Base-by-base conservation (phyloP, 768 basidiomycete species). In the Inosperma sp. region DNA sequence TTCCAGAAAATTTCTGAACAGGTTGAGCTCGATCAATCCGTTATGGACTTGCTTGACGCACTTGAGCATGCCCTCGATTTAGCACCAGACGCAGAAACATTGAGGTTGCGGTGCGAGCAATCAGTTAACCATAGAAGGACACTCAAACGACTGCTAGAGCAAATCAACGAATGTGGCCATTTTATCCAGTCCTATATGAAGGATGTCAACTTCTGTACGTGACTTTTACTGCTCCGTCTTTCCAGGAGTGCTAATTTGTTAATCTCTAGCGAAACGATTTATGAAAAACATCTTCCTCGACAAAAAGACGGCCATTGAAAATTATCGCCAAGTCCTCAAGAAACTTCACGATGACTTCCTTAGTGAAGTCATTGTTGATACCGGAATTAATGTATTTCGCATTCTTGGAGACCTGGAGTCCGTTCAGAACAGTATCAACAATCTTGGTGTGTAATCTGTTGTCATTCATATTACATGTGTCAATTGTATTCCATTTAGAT, bases 341-440 rank as follows among this genome's bases (percentile, higher is more conserved):
- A 46, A 26, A 9, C 45, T 44, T 17, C 51, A n/a, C 7, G 37
- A 14, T 6, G 29, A 14, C 35, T 56, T 39, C 16, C 22, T 56
- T 5, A 25, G 25, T 1, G 21, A 47, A 2, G 47, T 41, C 1
- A 44, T 30, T 21, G 26, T 43, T 41, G 35, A 14, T 21, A 14
- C 9, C n/a, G 51, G 34, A 8, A 14, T 2, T 13, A 49, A 17
- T 12, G 26, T 56, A 5, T 36, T 42, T 27, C 41, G 36, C 13
- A 36, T 52, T 13, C 35, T 56, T 19, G 16, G 33, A 35, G 37
- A 52, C 12, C 10, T 19, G 21, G 30, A 16, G 21, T 12, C 3
- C 2, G 26, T 46, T 7, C 8, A 30, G 12, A 14, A 31, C 17
- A 10, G 9, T 22, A 8, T 45, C 23, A 45, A 27, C 16, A 12